Evolutionary conservation across 257 asterid genomes (phyloP).

Genomic region (Capsicum pubescens): DNA sequence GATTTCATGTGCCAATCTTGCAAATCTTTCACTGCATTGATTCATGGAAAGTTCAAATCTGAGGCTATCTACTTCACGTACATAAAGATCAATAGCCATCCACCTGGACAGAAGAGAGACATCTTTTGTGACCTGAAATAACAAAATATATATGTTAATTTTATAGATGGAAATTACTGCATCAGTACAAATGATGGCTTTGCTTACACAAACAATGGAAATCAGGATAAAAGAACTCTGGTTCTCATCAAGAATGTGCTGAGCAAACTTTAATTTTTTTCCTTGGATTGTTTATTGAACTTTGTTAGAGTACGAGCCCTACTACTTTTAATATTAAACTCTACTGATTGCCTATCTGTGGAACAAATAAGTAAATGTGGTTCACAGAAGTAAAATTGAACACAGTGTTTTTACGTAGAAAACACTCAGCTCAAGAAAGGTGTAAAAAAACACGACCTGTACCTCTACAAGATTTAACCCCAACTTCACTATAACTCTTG

Average conservation of each 20-base stretch:
- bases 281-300: not conserved
- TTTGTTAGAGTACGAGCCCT: too few species aligned
- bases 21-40: slow-evolving; percentile 65
- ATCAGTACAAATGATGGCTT: slow-evolving; percentile 18
- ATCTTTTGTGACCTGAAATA: slow-evolving; percentile 81
- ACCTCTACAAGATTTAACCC: too few species aligned
- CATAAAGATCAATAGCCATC: slow-evolving; percentile 96
- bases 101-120: slow-evolving; percentile 92
- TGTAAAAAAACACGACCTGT: too few species aligned
- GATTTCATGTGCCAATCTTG: slow-evolving; percentile 76
- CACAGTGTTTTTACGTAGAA: too few species aligned
- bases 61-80: slow-evolving; percentile 85
- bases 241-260: not conserved
- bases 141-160: slow-evolving; percentile 9
- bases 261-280: not conserved
- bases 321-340: too few species aligned
- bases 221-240: not conserved
- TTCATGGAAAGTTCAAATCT: slow-evolving; percentile 98
- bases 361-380: too few species aligned
- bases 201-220: not conserved
- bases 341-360: too few species aligned
- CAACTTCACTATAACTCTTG: too few species aligned
- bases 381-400: too few species aligned
- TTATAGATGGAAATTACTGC: not conserved
- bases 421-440: too few species aligned